Percentiles rank a stretch among this genome's conserved stretches.
phyloP scores from a whole-genome alignment of 352 stramenopile genomes.

The Aphanomyces invadans region DNA sequence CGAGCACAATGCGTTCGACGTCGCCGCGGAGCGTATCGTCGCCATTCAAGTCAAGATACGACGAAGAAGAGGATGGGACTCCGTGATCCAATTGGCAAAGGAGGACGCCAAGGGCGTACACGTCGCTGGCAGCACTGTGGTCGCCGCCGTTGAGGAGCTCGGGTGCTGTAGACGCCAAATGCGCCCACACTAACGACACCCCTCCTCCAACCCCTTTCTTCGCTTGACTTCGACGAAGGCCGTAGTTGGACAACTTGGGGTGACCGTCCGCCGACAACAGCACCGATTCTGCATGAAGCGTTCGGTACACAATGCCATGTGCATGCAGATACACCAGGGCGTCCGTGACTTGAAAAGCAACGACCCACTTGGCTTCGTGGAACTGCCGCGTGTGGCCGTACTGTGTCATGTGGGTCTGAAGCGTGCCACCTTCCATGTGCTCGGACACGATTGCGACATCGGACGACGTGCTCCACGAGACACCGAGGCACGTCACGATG shows the following conservation, averaged over 20 bases:
- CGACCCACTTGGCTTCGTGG: slow-evolving; percentile 30
- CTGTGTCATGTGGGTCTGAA: slow-evolving; percentile 33
- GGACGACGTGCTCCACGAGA: slow-evolving; percentile 16
- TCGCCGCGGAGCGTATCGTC: slow-evolving; percentile 16
- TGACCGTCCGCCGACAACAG: slow-evolving; percentile 35
- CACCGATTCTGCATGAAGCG: slow-evolving; percentile 40
- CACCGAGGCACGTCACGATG: slow-evolving; percentile 11
- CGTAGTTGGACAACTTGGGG: slow-evolving; percentile 40
- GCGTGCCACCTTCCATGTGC: slow-evolving; percentile 33
- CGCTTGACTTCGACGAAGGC: background rate
- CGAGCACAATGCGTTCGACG: slow-evolving; percentile 5
- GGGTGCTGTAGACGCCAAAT: slow-evolving; percentile 1
- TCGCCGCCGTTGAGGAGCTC: slow-evolving; percentile 7
- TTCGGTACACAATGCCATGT: slow-evolving; percentile 35
- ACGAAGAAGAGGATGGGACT: background rate
- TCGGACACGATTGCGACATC: slow-evolving; percentile 36
- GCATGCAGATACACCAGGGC: slow-evolving; percentile 44
- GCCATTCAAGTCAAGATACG: background rate
- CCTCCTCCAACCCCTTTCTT: background rate
- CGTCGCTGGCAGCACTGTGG: background rate
- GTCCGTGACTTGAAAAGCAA: slow-evolving; percentile 36
- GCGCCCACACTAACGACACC: background rate
- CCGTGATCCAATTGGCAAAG: slow-evolving; percentile 19
- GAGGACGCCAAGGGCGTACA: slow-evolving; percentile 18
- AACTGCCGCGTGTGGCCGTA: slow-evolving; percentile 1